These are phyloP conservation scores for Syncephalastrum racemosum DNA, from an alignment of 371 early-diverging fungal genomes.

Conservation along the genomic window DNA sequence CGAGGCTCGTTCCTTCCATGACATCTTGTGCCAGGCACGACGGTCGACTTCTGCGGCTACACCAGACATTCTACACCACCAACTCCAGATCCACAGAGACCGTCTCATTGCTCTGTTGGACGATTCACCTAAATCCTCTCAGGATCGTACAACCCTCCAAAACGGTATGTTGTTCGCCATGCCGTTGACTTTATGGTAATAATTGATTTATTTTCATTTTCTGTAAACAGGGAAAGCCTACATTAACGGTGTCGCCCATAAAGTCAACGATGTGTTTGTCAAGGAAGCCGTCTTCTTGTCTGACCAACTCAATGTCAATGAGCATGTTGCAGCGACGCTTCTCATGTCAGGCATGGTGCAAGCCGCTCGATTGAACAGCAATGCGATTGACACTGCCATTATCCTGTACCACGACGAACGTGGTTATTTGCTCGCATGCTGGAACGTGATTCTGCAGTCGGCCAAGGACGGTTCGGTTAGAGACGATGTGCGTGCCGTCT, in stretches of 20 bases:
- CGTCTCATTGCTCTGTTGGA: constrained; percentile 46
- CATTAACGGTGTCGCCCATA: constrained; percentile 52
- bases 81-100: constrained; percentile 32
- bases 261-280: constrained; percentile 72
- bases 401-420: constrained; percentile 71
- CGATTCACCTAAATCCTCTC: constrained; percentile 43
- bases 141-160: constrained; percentile 50
- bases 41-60: constrained; percentile 17
- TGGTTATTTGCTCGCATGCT: constrained; percentile 58
- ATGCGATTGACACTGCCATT: constrained; percentile 63
- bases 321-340: constrained; percentile 73
- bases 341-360: constrained; percentile 62
- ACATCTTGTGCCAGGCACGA: constrained; percentile 35
- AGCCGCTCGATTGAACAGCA: constrained; percentile 19
- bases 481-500: constrained; percentile 43
- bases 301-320: constrained; percentile 80
- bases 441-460: constrained; percentile 63
- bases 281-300: constrained; percentile 67
- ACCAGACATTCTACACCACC: constrained; percentile 21
- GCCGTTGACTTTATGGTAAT: background rate
- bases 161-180: constrained; percentile 35
- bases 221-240: constrained; percentile 34
- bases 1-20: constrained; percentile 21
- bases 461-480: constrained; percentile 48
- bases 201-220: background rate